Conservation (phyloP, 1,139 yeast species). For the Suhomyces yuchorum region DNA sequence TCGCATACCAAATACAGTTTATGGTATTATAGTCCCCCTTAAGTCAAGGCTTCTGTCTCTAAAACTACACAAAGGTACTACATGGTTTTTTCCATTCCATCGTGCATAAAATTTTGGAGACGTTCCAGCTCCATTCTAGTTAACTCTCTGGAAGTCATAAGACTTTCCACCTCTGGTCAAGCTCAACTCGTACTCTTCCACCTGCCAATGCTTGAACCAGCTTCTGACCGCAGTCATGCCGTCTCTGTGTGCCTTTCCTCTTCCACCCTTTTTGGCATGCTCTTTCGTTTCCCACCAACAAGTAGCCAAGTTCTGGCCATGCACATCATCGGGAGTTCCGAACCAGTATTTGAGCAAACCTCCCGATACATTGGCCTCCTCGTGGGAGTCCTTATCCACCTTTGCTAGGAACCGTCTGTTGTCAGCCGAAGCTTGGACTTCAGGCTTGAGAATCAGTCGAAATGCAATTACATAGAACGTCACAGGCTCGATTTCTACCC, state of each 20-base stretch:
- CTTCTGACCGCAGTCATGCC: conserved; percentile 29
- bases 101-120: no score
- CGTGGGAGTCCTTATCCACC: conserved; percentile 31
- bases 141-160: conserved; percentile 4
- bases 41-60: no score
- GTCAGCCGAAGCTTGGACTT: conserved; percentile 24
- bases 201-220: conserved; percentile 36
- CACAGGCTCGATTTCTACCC: conserved; percentile 19
- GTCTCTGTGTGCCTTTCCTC: conserved; percentile 30
- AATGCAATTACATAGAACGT: conserved; percentile 33
- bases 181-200: conserved; percentile 30
- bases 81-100: no score
- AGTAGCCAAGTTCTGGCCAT: conserved; percentile 35
- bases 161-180: conserved; percentile 11
- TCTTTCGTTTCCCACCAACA: conserved; percentile 35
- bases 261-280: conserved; percentile 32
- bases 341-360: conserved; percentile 38
- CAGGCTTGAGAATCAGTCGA: conserved; percentile 28
- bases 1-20: no score
- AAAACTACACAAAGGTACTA: no score
- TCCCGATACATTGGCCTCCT: conserved; percentile 34
- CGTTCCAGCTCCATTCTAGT: not conserved
- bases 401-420: conserved; percentile 25
- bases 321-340: conserved; percentile 30
- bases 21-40: no score